Base-by-base conservation (phyloP, 2,329 filamentous ascomycete species). In the Hypoxylon sp. region DNA sequence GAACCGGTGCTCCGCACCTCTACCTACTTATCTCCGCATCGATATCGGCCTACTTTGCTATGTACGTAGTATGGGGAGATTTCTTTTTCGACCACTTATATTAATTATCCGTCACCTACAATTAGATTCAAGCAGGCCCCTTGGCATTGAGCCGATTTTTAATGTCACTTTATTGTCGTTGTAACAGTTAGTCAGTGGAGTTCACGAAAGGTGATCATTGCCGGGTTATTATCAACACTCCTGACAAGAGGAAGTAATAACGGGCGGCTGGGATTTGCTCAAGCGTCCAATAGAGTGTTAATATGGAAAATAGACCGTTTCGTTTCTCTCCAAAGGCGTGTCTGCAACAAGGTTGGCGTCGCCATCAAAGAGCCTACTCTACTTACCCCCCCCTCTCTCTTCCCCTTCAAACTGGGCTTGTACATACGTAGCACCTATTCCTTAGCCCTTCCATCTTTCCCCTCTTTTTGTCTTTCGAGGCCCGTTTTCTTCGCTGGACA, bases 211-310 rank as follows among this genome's bases (percentile, higher is more conserved):
- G 59, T 52, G 52, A 69, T 65, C 64, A 71, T 71, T 70, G 63
- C 62, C 69, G 56, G 69, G 55, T 67, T 63, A 67, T 70, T 69
- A 65, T 68, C 55, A 70, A 36, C 58, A 67, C 61, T 67, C 57
- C 52, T 61, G 50, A 53, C 16, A 51, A 63, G 56, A 63, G 42
- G 51, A 61, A 52, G 46, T 32, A 65, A 67, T 65, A 67, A 64
- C 54, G 38, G 48, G 66, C 65, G 66, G 61, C 65, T 71, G 62
- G 68, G 45, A 56, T 59, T 67, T 57, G 40, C 48, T 68, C 57
- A 64, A 70, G 64, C 67, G 59, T 65, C 71, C 68, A 73, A 73
- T 73, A 70, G 67, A 74, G 71, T 72, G 65, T 67, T 71, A 72
- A 72, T 71, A 64, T 73, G 69, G 69, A 71, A 72, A 70, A 72